Evolutionary conservation across 2,329 filamentous ascomycete genomes (phyloP), one percentile per base, ranked within the genome.

Genomic region (Botrytis fragariae): DNA sequence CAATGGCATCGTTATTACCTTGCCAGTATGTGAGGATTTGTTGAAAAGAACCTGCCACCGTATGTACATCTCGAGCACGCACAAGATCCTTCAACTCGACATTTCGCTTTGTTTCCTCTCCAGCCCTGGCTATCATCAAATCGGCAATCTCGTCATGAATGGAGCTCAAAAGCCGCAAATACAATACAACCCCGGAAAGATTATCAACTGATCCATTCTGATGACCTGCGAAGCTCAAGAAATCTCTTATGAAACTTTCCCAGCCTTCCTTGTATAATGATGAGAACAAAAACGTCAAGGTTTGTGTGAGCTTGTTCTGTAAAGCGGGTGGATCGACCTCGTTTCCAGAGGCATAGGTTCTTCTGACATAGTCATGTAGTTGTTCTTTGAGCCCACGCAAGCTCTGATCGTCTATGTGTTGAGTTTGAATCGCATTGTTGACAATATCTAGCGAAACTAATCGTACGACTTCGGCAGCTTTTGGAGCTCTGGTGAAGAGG

Each of bases 61-160:
- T 97, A 79, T 90, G 90, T 81, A 97, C 94, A 82, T 99, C 95
- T 77, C 94, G 89, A 76, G 90, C 90, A 75, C 96, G 90, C 72
- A 99, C 89, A 78, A 96, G 84, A 82, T 99, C 97, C 83, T 99
- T 99, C 77, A 99, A 87, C 76, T 95, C 90, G 37, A 91, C 94
- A 81, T 97, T 97, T 75, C 93, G 91, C 82, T 94, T 95, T 77
- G 92, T 89, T 80, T 98, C 94, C 72, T 88, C 89, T 62, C 88
- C 89, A 69, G 94, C 91, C 57, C 95, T 90, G 65, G 92, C 90
- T 71, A 98, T 88, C 76, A 98, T 87, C 78, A 96, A 91, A 83
- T 99, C 96, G 76, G 95, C 96, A 79, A 99, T 98, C 83, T 99
- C 96, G 79, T 99, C 96, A 80, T 99, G 96, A 64, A 99, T 91